Evolutionary conservation across 768 basidiomycete genomes (phyloP).

Genomic region (Tremella yokohamensis): DNA sequence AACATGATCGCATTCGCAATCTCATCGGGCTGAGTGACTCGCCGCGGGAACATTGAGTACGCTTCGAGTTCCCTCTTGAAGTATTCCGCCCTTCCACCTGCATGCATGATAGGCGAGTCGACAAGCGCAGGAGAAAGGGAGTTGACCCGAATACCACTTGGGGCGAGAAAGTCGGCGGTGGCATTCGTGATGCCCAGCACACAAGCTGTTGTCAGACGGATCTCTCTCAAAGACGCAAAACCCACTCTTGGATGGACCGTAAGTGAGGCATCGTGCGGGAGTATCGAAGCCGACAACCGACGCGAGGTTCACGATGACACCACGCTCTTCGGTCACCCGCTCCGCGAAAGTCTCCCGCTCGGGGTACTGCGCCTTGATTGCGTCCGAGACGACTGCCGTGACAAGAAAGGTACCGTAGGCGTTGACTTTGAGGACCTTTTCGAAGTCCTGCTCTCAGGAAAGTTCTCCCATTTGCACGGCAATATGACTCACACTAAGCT

Average conservation of each 20-base stretch:
- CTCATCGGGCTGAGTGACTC: background rate
- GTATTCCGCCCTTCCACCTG: too few species aligned
- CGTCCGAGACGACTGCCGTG: background rate
- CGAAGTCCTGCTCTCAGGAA: slow-evolving; percentile 6
- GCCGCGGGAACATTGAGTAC: background rate
- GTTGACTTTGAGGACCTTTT: slow-evolving; percentile 6
- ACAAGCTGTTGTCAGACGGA: background rate
- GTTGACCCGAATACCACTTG: background rate
- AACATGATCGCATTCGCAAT: background rate
- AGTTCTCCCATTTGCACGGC: too few species aligned
- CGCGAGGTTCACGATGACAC: background rate
- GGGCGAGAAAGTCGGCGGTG: background rate
- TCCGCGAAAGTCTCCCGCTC: background rate
- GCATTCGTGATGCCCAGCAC: background rate
- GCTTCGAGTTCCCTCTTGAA: background rate
- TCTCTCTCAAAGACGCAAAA: too few species aligned
- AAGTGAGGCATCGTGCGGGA: too few species aligned
- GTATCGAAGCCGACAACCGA: too few species aligned
- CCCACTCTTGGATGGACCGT: too few species aligned
- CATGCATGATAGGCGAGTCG: too few species aligned
- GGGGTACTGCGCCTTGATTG: slow-evolving; percentile 11
- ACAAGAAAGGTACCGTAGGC: slow-evolving; percentile 4
- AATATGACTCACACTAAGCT: background rate
- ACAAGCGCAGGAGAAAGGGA: too few species aligned
- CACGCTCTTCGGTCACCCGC: slow-evolving; percentile 11